Percentiles rank a stretch among this genome's conserved stretches.
Conservation (phyloP, 345 rosid genomes). For the Hypericum perforatum region DNA sequence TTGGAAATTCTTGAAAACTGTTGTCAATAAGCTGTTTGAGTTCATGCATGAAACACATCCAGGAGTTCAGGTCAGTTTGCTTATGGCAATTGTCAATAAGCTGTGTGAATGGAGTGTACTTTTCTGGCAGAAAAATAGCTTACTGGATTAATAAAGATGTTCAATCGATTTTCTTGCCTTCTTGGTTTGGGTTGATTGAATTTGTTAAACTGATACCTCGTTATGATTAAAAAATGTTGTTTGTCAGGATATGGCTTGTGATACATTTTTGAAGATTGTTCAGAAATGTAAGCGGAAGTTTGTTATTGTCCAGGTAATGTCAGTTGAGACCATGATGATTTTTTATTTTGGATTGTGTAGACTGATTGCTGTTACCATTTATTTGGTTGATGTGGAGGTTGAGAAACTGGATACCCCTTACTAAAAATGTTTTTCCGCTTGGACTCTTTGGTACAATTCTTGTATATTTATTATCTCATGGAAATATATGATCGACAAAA, state of each 20-base stretch:
- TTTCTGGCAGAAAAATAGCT: too few species aligned
- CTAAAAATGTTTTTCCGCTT: too few species aligned
- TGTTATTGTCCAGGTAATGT: slow-evolving; percentile 75
- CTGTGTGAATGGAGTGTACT: neutral
- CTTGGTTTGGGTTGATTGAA: neutral
- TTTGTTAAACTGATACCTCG: neutral
- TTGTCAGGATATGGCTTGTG: slow-evolving; percentile 98
- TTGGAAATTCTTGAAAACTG: slow-evolving; percentile 98
- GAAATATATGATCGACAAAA: too few species aligned
- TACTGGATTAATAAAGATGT: too few species aligned
- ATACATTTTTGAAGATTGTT: slow-evolving; percentile 97
- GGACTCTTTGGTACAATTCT: too few species aligned
- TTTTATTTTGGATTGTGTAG: neutral
- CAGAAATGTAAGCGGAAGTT: slow-evolving; percentile 98
- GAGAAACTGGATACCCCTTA: too few species aligned
- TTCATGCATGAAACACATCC: slow-evolving; percentile 99
- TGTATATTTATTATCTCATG: too few species aligned
- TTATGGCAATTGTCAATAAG: neutral
- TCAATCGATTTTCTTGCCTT: too few species aligned
- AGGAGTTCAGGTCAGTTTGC: slow-evolving; percentile 76
- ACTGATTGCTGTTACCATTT: neutral
- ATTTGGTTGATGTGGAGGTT: too few species aligned
- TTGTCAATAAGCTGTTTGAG: slow-evolving; percentile 94
- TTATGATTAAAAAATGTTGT: slow-evolving; percentile 3
- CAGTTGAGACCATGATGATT: neutral